Percentiles rank a stretch among this genome's conserved stretches.
These are phyloP conservation scores for Diplodia scrobiculata DNA, from an alignment of 2,329 filamentous ascomycete genomes.

Conservation along the genomic window DNA sequence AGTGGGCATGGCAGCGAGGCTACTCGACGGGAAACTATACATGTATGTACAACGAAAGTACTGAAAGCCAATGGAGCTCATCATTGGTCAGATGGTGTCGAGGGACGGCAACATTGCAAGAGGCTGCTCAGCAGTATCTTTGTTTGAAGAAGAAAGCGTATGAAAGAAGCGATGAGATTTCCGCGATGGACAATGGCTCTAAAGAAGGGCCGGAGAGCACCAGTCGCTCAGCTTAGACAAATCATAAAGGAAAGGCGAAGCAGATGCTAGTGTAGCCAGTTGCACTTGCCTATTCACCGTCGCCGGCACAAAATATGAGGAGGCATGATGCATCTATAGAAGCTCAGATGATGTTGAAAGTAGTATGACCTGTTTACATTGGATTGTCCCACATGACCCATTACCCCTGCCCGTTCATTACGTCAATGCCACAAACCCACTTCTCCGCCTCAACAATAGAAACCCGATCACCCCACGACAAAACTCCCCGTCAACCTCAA, in stretches of 20 bases:
- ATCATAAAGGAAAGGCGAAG: too few species aligned
- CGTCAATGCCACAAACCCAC: too few species aligned
- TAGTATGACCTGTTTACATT: neutral
- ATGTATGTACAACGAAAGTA: neutral
- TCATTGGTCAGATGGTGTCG: neutral
- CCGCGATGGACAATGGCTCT: accelerated
- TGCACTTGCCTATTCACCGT: neutral
- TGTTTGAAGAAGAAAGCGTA: neutral
- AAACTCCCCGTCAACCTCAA: conserved; percentile 7
- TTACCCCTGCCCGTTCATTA: neutral
- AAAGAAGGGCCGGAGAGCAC: too few species aligned
- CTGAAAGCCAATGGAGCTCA: neutral
- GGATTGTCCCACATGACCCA: neutral
- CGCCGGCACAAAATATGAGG: neutral
- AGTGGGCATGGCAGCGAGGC: too few species aligned
- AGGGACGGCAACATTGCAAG: neutral
- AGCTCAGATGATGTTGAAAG: neutral
- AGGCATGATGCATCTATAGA: neutral
- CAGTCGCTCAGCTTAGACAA: too few species aligned
- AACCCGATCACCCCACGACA: neutral
- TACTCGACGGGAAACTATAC: neutral
- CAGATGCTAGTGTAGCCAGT: too few species aligned
- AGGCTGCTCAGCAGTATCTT: neutral
- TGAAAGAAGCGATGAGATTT: neutral
- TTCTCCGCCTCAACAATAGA: neutral